A percentile compares a stretch with the other conserved stretches of the same genome.
Evolutionary conservation across 1,284 basidiomycete genomes (phyloP).

Genomic region (Malassezia brasiliensis): DNA sequence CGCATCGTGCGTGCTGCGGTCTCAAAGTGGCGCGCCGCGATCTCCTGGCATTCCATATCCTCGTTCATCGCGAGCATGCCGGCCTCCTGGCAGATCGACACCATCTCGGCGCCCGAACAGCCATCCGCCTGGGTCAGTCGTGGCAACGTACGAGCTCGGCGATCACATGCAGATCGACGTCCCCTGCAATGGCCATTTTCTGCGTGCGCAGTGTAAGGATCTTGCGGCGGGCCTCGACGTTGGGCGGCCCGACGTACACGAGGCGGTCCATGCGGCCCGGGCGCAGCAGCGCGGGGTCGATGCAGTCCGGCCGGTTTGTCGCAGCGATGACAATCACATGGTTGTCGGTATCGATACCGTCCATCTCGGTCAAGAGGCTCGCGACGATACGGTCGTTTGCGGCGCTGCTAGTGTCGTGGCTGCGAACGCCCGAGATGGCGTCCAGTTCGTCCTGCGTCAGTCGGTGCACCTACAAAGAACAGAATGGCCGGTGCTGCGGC

Average conservation of each 20-base stretch:
- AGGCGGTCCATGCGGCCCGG: slow-evolving; percentile 92
- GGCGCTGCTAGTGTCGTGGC: slow-evolving; percentile 51
- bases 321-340: slow-evolving; percentile 92
- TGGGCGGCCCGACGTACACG: slow-evolving; percentile 86
- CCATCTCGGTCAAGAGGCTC: slow-evolving; percentile 87
- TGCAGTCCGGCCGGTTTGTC: slow-evolving; percentile 85
- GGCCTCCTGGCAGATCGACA: slow-evolving; percentile 88
- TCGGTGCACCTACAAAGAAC: slow-evolving; percentile 57
- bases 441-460: slow-evolving; percentile 85
- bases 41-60: slow-evolving; percentile 67
- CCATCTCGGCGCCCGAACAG: slow-evolving; percentile 91
- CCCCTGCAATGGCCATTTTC: slow-evolving; percentile 67
- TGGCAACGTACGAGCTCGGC: slow-evolving; percentile 54
- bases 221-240: slow-evolving; percentile 65
- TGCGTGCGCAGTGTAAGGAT: slow-evolving; percentile 69
- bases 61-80: slow-evolving; percentile 80
- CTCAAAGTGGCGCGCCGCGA: slow-evolving; percentile 65
- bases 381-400: slow-evolving; percentile 69
- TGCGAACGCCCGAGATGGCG: slow-evolving; percentile 72
- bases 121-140: slow-evolving; percentile 59
- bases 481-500: slow-evolving; percentile 87
- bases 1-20: slow-evolving; percentile 65
- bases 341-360: slow-evolving; percentile 83
- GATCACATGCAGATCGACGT: slow-evolving; percentile 61
- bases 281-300: slow-evolving; percentile 86